Conservation (phyloP, 2,329 filamentous ascomycete species). For the Ceratocystis ficicola region DNA sequence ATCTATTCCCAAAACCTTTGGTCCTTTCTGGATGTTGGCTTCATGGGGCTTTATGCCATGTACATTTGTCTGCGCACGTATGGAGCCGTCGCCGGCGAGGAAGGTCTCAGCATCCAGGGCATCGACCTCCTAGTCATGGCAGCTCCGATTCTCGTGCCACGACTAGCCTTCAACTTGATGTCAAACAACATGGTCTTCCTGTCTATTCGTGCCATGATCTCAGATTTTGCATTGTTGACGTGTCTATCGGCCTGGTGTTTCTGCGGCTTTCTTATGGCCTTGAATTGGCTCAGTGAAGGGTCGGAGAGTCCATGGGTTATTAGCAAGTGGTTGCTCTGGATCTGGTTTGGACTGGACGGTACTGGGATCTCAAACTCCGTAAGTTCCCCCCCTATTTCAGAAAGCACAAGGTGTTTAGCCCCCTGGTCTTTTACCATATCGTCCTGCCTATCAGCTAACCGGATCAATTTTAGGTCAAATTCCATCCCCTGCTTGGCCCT, state of each 20-base stretch:
- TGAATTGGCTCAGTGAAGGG: slow-evolving; percentile 64
- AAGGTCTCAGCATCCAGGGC: slow-evolving; percentile 49
- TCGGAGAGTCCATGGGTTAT: slow-evolving; percentile 42
- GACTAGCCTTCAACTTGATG: slow-evolving; percentile 70
- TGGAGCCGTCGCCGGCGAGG: slow-evolving; percentile 41
- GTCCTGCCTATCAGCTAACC: slow-evolving; percentile 13
- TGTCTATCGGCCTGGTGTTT: slow-evolving; percentile 72
- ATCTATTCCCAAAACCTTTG: slow-evolving; percentile 82
- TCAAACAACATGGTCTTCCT: slow-evolving; percentile 78
- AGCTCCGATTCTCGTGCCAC: slow-evolving; percentile 64
- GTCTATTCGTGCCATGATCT: slow-evolving; percentile 71
- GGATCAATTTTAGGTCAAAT: slow-evolving; percentile 54
- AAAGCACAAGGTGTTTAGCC: neutral
- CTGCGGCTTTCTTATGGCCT: slow-evolving; percentile 64
- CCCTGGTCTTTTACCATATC: neutral
- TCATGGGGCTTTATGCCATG: slow-evolving; percentile 55
- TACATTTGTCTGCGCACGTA: slow-evolving; percentile 59
- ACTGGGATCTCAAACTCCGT: slow-evolving; percentile 48
- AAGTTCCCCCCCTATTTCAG: slow-evolving; percentile 24
- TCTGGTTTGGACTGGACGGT: slow-evolving; percentile 80
- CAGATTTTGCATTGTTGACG: slow-evolving; percentile 68
- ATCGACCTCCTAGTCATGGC: slow-evolving; percentile 66
- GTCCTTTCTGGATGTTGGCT: slow-evolving; percentile 75
- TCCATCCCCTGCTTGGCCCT: slow-evolving; percentile 70
- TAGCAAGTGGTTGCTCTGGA: slow-evolving; percentile 84